Evolutionary conservation across 2,329 filamentous ascomycete genomes (phyloP).

Genomic region (Colletotrichum falcatum): DNA sequence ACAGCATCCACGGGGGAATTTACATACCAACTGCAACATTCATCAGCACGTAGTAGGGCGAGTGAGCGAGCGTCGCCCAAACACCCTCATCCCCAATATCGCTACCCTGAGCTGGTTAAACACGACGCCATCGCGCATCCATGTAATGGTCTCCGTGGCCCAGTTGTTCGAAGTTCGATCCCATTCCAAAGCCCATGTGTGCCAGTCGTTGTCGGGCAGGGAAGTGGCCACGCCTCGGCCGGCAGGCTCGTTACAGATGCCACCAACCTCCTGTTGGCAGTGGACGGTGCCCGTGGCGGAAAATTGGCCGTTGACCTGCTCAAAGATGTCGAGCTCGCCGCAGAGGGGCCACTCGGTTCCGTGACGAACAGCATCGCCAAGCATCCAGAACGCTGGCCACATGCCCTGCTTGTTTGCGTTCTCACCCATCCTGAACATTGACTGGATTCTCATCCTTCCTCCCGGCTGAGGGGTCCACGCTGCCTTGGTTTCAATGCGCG

Average conservation of each 20-base stretch:
- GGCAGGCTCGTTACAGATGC: slow-evolving; percentile 63
- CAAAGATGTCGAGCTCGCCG: slow-evolving; percentile 70
- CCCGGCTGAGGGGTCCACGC: slow-evolving; percentile 60
- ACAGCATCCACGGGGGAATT: not conserved
- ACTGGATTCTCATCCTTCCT: slow-evolving; percentile 60
- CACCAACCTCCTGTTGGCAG: slow-evolving; percentile 58
- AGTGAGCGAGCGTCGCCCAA: slow-evolving; percentile 65
- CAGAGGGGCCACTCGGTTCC: slow-evolving; percentile 64
- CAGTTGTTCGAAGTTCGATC: slow-evolving; percentile 61
- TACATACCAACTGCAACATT: slow-evolving; percentile 67
- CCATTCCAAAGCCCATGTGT: slow-evolving; percentile 63
- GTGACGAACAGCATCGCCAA: slow-evolving; percentile 62
- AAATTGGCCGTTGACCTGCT: slow-evolving; percentile 63
- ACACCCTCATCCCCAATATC: slow-evolving; percentile 57
- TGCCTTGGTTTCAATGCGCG: slow-evolving; percentile 63
- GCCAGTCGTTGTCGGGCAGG: slow-evolving; percentile 57
- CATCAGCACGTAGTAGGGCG: slow-evolving; percentile 63
- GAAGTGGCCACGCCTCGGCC: slow-evolving; percentile 53
- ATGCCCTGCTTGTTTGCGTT: slow-evolving; percentile 63
- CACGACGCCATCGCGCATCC: slow-evolving; percentile 59
- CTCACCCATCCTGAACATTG: slow-evolving; percentile 60
- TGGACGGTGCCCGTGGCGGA: slow-evolving; percentile 64
- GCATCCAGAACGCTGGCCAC: slow-evolving; percentile 71
- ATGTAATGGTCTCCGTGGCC: slow-evolving; percentile 62
- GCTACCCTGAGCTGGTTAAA: slow-evolving; percentile 59